Evolutionary conservation across 129 eudicot species (phyloP).

Genomic region (Solidago caesia): DNA sequence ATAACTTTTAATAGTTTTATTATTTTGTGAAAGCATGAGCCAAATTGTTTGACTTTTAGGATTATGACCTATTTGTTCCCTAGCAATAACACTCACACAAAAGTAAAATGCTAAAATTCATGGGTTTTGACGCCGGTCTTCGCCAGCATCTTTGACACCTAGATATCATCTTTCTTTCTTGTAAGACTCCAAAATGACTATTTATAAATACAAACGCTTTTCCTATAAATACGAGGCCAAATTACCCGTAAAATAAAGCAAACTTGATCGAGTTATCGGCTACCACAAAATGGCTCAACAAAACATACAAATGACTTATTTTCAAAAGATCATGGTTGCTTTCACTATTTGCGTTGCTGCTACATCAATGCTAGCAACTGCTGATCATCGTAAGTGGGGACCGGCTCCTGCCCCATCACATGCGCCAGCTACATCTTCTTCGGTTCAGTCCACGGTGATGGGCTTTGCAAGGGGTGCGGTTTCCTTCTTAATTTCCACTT

Average conservation of each 20-base stretch:
- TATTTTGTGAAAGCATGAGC: no score
- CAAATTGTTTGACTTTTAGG: background rate
- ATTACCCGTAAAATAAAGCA: background rate
- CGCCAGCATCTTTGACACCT: conserved; percentile 8
- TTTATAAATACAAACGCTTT: conserved; percentile 2
- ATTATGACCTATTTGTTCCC: background rate
- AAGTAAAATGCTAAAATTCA: background rate
- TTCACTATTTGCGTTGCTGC: conserved; percentile 13
- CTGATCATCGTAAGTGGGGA: conserved; percentile 10
- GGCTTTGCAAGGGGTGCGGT: conserved; percentile 3
- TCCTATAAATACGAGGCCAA: background rate
- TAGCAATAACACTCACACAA: background rate
- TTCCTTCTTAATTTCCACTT: conserved; percentile 11
- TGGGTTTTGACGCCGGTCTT: conserved; percentile 26
- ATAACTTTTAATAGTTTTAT: no score
- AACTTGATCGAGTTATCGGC: background rate
- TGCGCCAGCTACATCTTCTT: background rate
- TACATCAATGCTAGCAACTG: conserved; percentile 14
- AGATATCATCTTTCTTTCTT: conserved; percentile 5
- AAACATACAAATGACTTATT: conserved; percentile 13
- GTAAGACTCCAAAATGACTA: background rate
- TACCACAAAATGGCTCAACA: background rate
- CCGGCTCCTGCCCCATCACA: conserved; percentile 17
- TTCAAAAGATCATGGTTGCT: conserved; percentile 8
- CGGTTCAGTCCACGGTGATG: conserved; percentile 4